Conservation (phyloP, 345 rosid species). For the Lagerstroemia speciosa region DNA sequence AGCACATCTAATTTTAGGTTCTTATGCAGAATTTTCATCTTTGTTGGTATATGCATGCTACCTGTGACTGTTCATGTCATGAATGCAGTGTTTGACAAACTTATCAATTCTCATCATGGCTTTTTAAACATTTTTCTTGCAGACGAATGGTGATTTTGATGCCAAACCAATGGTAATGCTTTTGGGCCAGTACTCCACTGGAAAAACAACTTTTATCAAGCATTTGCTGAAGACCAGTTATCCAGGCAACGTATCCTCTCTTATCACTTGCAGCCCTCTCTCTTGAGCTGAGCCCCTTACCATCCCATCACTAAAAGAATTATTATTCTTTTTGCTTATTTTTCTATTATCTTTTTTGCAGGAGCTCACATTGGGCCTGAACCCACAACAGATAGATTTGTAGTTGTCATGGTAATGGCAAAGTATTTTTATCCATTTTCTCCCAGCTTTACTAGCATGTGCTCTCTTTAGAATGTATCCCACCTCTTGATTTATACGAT, state of each 20-base stretch:
- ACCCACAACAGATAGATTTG: constrained; percentile 97
- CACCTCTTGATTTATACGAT: background rate
- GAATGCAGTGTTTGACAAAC: background rate
- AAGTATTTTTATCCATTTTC: background rate
- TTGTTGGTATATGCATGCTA: background rate
- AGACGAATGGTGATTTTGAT: constrained; percentile 89
- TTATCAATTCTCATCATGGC: background rate
- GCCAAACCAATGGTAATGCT: constrained; percentile 99
- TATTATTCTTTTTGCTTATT: background rate
- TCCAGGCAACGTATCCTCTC: constrained; percentile 49
- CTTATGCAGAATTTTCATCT: background rate
- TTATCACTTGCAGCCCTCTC: background rate
- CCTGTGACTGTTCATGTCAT: background rate
- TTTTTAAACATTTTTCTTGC: constrained; percentile 13
- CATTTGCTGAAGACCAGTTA: constrained; percentile 75
- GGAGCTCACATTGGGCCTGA: constrained; percentile 99
- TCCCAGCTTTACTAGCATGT: background rate
- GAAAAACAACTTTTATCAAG: constrained; percentile 94
- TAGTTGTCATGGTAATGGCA: constrained; percentile 76
- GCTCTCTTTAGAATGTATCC: background rate
- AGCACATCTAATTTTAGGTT: constrained; percentile 19
- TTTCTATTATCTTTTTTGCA: constrained; percentile 20
- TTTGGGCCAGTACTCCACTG: constrained; percentile 96
- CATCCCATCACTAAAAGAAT: background rate
- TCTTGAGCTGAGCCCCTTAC: background rate